A percentile compares a stretch with the other conserved stretches of the same genome.
Conservation (phyloP, 768 basidiomycete genomes). For the Russula sp. region DNA sequence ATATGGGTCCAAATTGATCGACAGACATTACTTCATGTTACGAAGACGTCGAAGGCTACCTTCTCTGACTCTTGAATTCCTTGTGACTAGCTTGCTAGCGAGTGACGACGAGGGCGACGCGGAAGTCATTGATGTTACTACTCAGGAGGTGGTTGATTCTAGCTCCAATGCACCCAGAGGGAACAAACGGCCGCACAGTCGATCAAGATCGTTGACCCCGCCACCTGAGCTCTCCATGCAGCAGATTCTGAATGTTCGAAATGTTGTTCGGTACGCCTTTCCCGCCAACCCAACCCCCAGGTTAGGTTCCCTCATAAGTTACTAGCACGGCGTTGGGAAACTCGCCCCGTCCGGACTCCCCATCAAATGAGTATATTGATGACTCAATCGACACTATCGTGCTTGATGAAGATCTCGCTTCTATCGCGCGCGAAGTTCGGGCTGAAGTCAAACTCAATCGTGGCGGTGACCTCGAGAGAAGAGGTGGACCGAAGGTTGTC, state of each 20-base stretch:
- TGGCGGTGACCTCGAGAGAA: slow-evolving; percentile 20
- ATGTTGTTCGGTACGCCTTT: slow-evolving; percentile 48
- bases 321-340: slow-evolving; percentile 43
- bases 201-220: slow-evolving; percentile 69
- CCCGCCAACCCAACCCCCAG: background rate
- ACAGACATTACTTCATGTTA: background rate
- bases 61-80: background rate
- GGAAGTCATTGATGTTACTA: slow-evolving; percentile 32
- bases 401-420: slow-evolving; percentile 55
- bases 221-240: slow-evolving; percentile 54
- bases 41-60: background rate
- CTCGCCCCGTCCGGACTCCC: slow-evolving; percentile 40
- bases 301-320: slow-evolving; percentile 3
- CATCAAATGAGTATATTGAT: slow-evolving; percentile 34
- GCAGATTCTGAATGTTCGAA: slow-evolving; percentile 48
- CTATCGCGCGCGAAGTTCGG: slow-evolving; percentile 40
- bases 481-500: slow-evolving; percentile 35
- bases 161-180: slow-evolving; percentile 25
- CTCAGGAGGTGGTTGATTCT: slow-evolving; percentile 25
- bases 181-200: slow-evolving; percentile 38
- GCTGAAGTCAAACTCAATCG: slow-evolving; percentile 25
- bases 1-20: background rate
- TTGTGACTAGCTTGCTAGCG: slow-evolving; percentile 28
- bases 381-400: slow-evolving; percentile 44
- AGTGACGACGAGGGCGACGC: slow-evolving; percentile 42